Base-by-base conservation (phyloP, 1,284 basidiomycete genomes). In the Phenoliferia sp. region DNA sequence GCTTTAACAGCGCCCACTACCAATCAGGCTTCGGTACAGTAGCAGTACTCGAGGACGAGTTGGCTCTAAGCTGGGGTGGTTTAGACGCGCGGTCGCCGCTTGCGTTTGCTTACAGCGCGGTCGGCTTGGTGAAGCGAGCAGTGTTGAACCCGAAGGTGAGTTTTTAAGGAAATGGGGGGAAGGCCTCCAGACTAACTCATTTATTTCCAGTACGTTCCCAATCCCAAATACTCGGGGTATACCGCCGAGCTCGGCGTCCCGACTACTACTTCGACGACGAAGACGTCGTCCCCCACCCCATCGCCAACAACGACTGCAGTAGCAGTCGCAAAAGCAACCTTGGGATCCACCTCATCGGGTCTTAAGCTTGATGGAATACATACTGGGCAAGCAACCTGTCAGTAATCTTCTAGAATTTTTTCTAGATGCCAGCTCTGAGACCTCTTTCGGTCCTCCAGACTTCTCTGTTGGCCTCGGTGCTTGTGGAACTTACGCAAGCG, bases 391-490 rank as follows among this genome's bases (percentile, higher is more conserved):
- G 64, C 57, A 16, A 65, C 64, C n/a, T 65, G 64, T 65, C 6
- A n/a, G 59, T 55, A 32, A 7, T 39, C 33, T 26, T 31, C 19
- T 1, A 32, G 28, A 1, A 28, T 17, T 33, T 34, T 28, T 3
- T 17, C 44, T 22, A 6, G 5, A 6, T 10, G 26, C 48, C 19
- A 28, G 29, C 6, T 29, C 35, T 28, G 44, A n/a, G 7, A 28
- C 55, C 55, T 19, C 31, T 31, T 55, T 19, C 2, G 31, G 26
- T 17, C 31, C 31, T 34, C 10, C 7, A 71, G 69, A 64, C 58
- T 89, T 85, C 70, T 73, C 70, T 0, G 78, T 84, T 63, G 89
- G 88, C 65, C 83, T 90, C 44, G 87, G 87, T 62, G 84, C 89
- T 15, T 90, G 89, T 76, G 89, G 88, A 58, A 81, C 83, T 72